Conservation (phyloP, 2,329 filamentous ascomycete genomes). For the Phyllosticta capitalensis region DNA sequence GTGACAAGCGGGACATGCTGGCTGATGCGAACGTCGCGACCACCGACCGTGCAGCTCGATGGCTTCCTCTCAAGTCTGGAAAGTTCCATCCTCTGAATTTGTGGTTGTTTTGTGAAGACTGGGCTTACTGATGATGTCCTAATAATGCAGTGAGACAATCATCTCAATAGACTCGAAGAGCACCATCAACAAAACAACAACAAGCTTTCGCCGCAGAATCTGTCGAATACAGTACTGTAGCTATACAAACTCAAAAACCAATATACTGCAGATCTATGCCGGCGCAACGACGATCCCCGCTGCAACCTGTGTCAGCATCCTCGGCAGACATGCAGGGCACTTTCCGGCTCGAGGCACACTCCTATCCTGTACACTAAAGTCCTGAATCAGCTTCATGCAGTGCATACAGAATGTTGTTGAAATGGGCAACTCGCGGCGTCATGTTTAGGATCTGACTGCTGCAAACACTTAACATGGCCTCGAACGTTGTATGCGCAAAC, state of each 20-base stretch:
- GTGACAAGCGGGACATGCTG: too few species aligned
- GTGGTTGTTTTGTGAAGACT: background rate
- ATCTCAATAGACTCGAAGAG: background rate
- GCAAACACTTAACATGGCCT: too few species aligned
- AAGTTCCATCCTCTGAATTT: background rate
- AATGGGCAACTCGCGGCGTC: background rate
- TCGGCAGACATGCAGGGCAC: background rate
- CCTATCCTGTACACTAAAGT: too few species aligned
- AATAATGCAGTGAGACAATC: background rate
- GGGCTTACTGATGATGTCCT: background rate
- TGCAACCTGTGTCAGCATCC: background rate
- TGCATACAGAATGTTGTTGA: too few species aligned
- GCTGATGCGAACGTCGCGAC: too few species aligned
- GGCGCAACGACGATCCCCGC: background rate
- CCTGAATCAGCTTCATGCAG: background rate
- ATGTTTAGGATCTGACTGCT: too few species aligned
- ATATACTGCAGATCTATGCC: background rate
- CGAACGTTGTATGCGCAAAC: too few species aligned
- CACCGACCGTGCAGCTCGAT: too few species aligned
- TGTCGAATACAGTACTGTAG: background rate
- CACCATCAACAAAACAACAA: background rate
- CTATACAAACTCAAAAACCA: background rate
- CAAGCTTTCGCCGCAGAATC: background rate
- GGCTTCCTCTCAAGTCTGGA: background rate
- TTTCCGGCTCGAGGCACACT: background rate